Conservation (phyloP, 768 basidiomycete species). For the Podaxis sp. region DNA sequence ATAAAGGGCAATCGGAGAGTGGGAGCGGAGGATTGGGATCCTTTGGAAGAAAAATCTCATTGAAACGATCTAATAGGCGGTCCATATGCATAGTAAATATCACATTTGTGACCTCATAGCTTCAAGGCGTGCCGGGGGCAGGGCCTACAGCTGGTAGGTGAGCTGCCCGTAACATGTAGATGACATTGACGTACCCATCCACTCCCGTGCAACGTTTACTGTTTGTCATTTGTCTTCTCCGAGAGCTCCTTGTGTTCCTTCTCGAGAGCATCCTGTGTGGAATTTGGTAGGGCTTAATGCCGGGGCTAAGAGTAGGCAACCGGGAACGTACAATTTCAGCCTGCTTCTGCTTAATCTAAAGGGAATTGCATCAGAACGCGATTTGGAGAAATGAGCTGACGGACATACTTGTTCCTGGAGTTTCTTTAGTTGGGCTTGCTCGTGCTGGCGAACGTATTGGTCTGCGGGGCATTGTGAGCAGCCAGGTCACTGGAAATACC, state of each 20-base stretch:
- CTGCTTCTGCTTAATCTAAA: constrained; percentile 31
- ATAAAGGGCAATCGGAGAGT: background rate
- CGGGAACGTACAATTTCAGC: constrained; percentile 25
- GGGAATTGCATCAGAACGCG: background rate
- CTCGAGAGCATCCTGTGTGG: constrained; percentile 22
- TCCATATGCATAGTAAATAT: background rate
- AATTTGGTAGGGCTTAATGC: background rate
- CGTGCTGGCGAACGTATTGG: constrained; percentile 58
- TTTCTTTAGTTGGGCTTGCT: constrained; percentile 53
- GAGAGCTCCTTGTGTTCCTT: constrained; percentile 21
- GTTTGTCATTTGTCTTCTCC: constrained; percentile 13
- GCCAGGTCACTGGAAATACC: background rate
- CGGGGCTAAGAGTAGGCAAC: background rate
- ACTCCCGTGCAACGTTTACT: background rate
- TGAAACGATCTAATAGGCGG: background rate
- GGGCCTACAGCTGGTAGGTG: background rate
- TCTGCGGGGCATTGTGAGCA: constrained; percentile 33
- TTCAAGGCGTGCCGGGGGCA: background rate
- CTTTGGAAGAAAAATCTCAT: background rate
- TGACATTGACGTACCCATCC: background rate
- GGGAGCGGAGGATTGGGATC: background rate
- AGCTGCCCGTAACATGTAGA: background rate
- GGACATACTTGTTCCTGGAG: constrained; percentile 48
- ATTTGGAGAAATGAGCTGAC: background rate
- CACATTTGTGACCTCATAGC: background rate